A percentile compares a stretch with the other conserved stretches of the same genome.
These are phyloP conservation scores for Venturia effusa DNA, from an alignment of 2,329 filamentous ascomycete genomes.

Conservation along the genomic window DNA sequence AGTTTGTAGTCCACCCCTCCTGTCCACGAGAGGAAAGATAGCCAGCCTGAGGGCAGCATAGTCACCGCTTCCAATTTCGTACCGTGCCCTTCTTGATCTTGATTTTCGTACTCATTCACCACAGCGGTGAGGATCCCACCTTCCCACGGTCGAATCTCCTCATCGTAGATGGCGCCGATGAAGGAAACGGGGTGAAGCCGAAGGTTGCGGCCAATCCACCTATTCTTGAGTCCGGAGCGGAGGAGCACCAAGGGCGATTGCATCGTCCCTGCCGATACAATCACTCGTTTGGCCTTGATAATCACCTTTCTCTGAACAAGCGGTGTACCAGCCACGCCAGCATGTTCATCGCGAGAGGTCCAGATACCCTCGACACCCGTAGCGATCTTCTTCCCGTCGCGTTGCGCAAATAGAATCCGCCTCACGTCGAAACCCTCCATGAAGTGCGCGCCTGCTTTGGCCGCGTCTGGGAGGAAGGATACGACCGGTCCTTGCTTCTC, in stretches of 20 bases:
- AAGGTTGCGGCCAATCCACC: constrained; percentile 71
- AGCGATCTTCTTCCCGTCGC: constrained; percentile 44
- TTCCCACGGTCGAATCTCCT: constrained; percentile 53
- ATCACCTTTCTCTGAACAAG: constrained; percentile 49
- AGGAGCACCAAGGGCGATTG: constrained; percentile 66
- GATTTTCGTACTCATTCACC: constrained; percentile 66
- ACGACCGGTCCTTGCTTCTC: constrained; percentile 72
- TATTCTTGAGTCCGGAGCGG: constrained; percentile 70
- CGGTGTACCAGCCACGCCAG: constrained; percentile 44
- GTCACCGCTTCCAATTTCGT: constrained; percentile 66
- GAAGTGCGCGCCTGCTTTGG: constrained; percentile 64
- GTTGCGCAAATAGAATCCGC: constrained; percentile 56
- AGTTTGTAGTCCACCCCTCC: constrained; percentile 61
- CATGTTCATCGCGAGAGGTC: constrained; percentile 57
- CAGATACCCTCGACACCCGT: constrained; percentile 64
- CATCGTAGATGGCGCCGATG: constrained; percentile 51
- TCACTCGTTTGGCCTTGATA: constrained; percentile 69
- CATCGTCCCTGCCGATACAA: constrained; percentile 67
- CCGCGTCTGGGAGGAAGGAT: constrained; percentile 70
- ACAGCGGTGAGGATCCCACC: constrained; percentile 72
- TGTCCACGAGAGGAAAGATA: constrained; percentile 56
- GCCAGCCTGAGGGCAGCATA: constrained; percentile 60
- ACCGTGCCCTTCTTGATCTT: constrained; percentile 72
- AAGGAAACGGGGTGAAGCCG: constrained; percentile 63
- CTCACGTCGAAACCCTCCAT: constrained; percentile 72